Evolutionary conservation across 805 yeast species (phyloP), one percentile per base, ranked within the genome.

Genomic region (Candida palmyrensis): DNA sequence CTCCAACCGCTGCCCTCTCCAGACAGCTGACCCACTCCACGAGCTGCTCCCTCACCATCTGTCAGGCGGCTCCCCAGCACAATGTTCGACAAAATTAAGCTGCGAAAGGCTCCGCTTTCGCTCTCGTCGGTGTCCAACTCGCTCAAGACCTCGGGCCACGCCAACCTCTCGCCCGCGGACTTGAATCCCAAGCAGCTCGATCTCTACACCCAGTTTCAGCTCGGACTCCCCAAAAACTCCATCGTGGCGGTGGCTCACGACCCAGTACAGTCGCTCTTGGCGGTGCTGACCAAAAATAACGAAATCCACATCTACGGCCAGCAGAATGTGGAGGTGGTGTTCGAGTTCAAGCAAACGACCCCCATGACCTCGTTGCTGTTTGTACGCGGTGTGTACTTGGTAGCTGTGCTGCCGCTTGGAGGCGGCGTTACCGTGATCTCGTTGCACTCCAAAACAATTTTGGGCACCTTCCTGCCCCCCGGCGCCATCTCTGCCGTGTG

Each of bases 221-320:
- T 59, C 27, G 72, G 72, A 4, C 40, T 66, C 4, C 65, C 66
- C 21, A 64, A 71, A 12, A 90, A 94, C 9, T 71, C 72, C 10
- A 73, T 84, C 6, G 61, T 75, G 22, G 77, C 85, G 0, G 51
- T 78, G 25, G 94, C 92, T 0, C 84, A 71, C 57, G 97, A 92
- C 53, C 95, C 95, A 3, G 79, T 85, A 1, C 98, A 92, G 55
- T 77, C 92, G 34, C 66, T 92, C 18, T 57, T 88, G 46, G 97
- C 96, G 0, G 62, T 87, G 0, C 81, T 88, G 3, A 87, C 96
- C 0, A 77, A 71, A 23, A 51, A 60, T 6, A 85, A 88, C 25
- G 76, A 76, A 28, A 67, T 92, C 11, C 79, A 84, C 42, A 81
- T 92, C 4, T 81, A 78, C 50, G 98, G 97, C 2, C 90, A 83